Evolutionary conservation across 2,329 filamentous ascomycete genomes (phyloP).

Genomic region (Colletotrichum cereale): DNA sequence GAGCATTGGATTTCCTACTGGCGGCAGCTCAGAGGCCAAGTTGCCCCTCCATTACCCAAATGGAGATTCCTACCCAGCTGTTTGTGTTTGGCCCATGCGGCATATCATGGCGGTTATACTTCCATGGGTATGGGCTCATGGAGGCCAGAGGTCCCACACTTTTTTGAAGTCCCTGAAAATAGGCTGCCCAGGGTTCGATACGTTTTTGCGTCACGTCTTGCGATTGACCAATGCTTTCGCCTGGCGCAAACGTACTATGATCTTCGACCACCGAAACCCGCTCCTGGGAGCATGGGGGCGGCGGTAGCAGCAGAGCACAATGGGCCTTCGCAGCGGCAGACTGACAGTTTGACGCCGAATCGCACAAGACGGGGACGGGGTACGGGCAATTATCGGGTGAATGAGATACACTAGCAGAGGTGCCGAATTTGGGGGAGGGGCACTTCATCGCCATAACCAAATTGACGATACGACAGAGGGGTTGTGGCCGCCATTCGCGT

Average conservation of each 20-base stretch:
- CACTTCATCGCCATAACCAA: constrained; percentile 16
- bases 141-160: constrained; percentile 23
- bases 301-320: neutral
- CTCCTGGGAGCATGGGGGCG: neutral
- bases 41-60: constrained; percentile 12
- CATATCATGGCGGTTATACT: constrained; percentile 28
- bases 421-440: constrained; percentile 34
- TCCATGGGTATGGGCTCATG: constrained; percentile 5
- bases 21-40: constrained; percentile 21
- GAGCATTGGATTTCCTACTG: constrained; percentile 35
- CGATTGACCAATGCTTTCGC: neutral
- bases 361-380: constrained; percentile 4
- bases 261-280: neutral
- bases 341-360: constrained; percentile 9
- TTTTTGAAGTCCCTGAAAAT: constrained; percentile 17
- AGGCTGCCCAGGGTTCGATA: constrained; percentile 13
- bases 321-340: neutral
- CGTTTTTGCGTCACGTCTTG: constrained; percentile 28
- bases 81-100: constrained; percentile 25
- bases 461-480: constrained; percentile 35
- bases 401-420: neutral
- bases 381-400: constrained; percentile 21
- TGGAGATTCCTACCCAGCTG: neutral
- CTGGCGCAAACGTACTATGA: neutral
- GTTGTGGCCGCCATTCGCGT: constrained; percentile 25